These are phyloP conservation scores for Phytopythium kandeliae DNA, from an alignment of 352 stramenopile species.

Conservation along the genomic window DNA sequence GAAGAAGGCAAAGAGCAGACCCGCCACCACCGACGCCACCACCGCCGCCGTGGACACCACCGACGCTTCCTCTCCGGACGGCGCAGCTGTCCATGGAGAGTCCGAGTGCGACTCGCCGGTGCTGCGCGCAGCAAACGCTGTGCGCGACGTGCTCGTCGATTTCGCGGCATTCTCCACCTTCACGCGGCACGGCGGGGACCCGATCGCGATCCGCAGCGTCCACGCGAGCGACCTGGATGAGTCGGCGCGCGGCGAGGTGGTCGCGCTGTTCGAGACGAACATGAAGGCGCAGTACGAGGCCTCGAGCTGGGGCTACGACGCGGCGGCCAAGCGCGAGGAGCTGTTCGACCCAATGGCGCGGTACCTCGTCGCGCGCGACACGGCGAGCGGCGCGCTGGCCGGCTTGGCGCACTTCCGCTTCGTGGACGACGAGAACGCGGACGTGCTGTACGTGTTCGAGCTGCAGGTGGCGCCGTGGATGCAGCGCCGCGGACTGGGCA, in stretches of 20 bases:
- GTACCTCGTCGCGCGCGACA: slow-evolving; percentile 68
- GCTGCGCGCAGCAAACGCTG: slow-evolving; percentile 44
- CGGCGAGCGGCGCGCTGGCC: slow-evolving; percentile 24
- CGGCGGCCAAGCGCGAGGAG: slow-evolving; percentile 75
- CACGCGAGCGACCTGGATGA: slow-evolving; percentile 32
- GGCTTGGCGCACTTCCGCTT: slow-evolving; percentile 93
- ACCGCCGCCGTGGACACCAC: too few relatives aligned
- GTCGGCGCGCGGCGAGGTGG: slow-evolving; percentile 27
- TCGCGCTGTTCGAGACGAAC: slow-evolving; percentile 86
- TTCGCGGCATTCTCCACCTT: slow-evolving; percentile 58
- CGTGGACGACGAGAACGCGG: slow-evolving; percentile 86
- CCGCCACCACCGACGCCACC: too few relatives aligned
- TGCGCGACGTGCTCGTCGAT: slow-evolving; percentile 49
- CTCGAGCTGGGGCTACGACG: slow-evolving; percentile 89
- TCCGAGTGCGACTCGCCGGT: slow-evolving; percentile 9
- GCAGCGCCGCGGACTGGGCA: slow-evolving; percentile 82
- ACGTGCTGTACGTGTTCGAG: slow-evolving; percentile 93
- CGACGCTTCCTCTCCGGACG: neutral
- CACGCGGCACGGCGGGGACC: slow-evolving; percentile 34
- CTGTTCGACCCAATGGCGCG: slow-evolving; percentile 82
- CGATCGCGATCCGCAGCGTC: slow-evolving; percentile 30
- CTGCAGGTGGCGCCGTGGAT: slow-evolving; percentile 73
- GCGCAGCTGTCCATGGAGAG: neutral
- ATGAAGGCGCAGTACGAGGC: slow-evolving; percentile 89
- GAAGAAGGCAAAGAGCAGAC: slow-evolving; percentile 1